Evolutionary conservation across 192 early-diverging fungal species (phyloP), one percentile per base, ranked within the genome.

Genomic region (Podila verticillata): DNA sequence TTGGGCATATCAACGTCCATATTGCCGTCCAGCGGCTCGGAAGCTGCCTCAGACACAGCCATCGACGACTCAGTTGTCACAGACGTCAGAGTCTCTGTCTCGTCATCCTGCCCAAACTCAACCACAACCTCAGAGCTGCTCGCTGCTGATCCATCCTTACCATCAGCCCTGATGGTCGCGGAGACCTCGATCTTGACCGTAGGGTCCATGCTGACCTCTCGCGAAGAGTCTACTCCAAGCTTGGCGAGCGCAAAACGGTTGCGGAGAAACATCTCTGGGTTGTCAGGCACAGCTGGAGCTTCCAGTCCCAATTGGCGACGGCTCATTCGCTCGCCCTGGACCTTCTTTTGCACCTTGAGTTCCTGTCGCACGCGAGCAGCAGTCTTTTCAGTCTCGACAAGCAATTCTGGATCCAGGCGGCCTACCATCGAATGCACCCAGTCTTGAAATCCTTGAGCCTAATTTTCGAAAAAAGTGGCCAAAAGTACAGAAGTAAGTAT

Each of bases 361-460:
- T 80, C 77, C 34, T 80, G 77, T 22, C 77, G 77, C n/a, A 72
- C 34, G n/a, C 77, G 65, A 2, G 65, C 47, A 0, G 77, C 77
- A 6, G 77, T 72, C 49, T 80, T 80, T 54, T 68, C 77, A 2
- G 77, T 72, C 63, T 80, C 77, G 1, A 49, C 64, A 24, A 80
- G 72, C 19, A 80, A 26, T 8, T 80, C 77, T 39, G 77, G 70
- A 29, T 80, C 77, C 2, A 80, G 59, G 24, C 77, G 59, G 9
- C 61, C 61, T 1, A 80, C 60, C 77, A 80, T 80, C 15, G 70
- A 65, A 54, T 72, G 54, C 1, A 39, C 77, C 19, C 71, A 70
- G 47, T 80, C 77, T 57, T 80, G 77, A 3, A 80, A 72, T 15
- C 56, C 77, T 12, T 70, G 70, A 24, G 77, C 77, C 77, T 80